phyloP scores from a whole-genome alignment of 1,284 basidiomycete species.

The Malassezia furfur region DNA sequence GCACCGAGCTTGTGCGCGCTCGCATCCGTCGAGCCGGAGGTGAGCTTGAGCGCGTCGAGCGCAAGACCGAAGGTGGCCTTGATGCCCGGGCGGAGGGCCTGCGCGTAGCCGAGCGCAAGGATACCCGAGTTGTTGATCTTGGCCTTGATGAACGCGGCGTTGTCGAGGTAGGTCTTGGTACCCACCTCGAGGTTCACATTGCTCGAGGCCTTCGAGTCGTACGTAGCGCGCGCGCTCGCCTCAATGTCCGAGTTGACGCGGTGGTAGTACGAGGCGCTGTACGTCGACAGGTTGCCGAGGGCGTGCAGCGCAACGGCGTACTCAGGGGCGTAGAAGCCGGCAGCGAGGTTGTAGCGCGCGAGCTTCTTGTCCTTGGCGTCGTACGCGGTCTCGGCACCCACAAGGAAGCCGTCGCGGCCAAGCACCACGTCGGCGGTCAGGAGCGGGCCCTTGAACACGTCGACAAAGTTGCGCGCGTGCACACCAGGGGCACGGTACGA shows the following conservation, averaged over 20 bases:
- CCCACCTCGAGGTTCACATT: constrained; percentile 91
- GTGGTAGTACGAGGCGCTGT: constrained; percentile 97
- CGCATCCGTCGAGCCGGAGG: constrained; percentile 36
- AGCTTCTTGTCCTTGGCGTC: constrained; percentile 89
- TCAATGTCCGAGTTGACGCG: constrained; percentile 87
- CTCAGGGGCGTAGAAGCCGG: constrained; percentile 91
- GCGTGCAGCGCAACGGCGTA: constrained; percentile 93
- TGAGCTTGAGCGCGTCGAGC: constrained; percentile 47
- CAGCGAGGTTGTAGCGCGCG: constrained; percentile 79
- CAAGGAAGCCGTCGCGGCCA: constrained; percentile 92
- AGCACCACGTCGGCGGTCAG: constrained; percentile 81
- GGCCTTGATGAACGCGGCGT: constrained; percentile 85
- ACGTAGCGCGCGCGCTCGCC: constrained; percentile 79
- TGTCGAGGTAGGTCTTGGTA: constrained; percentile 77
- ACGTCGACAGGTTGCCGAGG: constrained; percentile 86
- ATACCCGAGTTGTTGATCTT: constrained; percentile 84
- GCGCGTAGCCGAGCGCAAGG: constrained; percentile 44
- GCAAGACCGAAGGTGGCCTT: constrained; percentile 73
- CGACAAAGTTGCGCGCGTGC: constrained; percentile 82
- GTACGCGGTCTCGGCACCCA: constrained; percentile 92
- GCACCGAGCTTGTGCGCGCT: constrained; percentile 56
- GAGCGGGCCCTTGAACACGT: constrained; percentile 95
- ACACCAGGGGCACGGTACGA: constrained; percentile 94
- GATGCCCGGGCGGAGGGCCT: constrained; percentile 63
- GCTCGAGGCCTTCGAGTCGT: constrained; percentile 76